Base-by-base conservation (phyloP, 108 stramenopile genomes). In the Cyclotella baltica region DNA sequence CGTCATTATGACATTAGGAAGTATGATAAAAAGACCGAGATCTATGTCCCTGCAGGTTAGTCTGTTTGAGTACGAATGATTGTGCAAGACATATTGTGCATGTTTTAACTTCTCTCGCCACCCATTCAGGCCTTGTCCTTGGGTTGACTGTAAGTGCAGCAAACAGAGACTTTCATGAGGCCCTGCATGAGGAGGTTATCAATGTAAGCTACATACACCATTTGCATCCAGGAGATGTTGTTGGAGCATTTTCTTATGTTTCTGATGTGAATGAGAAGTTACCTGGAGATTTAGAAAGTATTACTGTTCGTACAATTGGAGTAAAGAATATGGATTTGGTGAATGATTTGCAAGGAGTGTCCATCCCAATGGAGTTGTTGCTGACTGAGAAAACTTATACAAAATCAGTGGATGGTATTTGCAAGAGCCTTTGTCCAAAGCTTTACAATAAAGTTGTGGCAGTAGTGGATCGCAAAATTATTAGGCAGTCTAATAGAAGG, bases 161-260 rank as follows among this genome's bases (percentile, higher is more conserved):
- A 10, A 78, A 91, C 38, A 75, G 93, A 28, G 96, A 96, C 67
- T 81, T 96, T 30, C 96, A 96, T 74, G 93, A 96, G 82, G 63
- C 88, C 2, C 88, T 95, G 11, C 90, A 92, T 69, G 96, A 96
- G 77, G 92, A 95, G 69, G 79, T 95, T 37, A 53, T 85, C 33
- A 81, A 86, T 66, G 90, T 91, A 47, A 81, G 78, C 68, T 95
- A 89, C 83, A 59, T 90, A 48, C 94, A 95, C 83, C 80, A 88
- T 29, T 57, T 93, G 29, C 89, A 91, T 73, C 95, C 95, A 11
- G 91, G 82, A n/a, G 88, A 91, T 63, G 77, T 87, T 9, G 90
- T 91, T 9, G 82, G 87, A 1, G 87, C 90, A 0, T 77, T 95
- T 43, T 83, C 82, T 19, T 90, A 87, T 50, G 74, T 91, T 46